A percentile compares a stretch with the other conserved stretches of the same genome.
Conservation (phyloP, 306 rosid genomes). For the Lithocarpus polystachyus region DNA sequence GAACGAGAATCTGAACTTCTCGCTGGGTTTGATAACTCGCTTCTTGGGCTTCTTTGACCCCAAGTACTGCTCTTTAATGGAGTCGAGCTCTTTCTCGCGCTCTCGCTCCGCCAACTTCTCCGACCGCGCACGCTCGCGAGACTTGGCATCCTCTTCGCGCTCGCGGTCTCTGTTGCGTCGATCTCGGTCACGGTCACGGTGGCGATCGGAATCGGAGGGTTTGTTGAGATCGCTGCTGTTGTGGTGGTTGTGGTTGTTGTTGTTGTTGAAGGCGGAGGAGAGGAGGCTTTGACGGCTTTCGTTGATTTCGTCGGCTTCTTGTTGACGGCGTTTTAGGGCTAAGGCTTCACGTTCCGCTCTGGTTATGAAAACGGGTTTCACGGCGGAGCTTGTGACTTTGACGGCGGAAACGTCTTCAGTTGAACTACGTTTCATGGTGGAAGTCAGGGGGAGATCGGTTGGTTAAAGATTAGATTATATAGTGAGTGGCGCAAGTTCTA, state of each 20-base stretch:
- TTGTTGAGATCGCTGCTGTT: too few species aligned
- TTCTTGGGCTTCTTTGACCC: conserved; percentile 90
- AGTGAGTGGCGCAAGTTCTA: not conserved
- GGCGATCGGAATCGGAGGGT: not conserved
- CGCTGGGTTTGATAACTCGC: conserved; percentile 87
- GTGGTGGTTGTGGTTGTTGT: conserved; percentile 24
- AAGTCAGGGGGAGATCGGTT: not conserved
- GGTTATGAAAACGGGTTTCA: conserved; percentile 65
- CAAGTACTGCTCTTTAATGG: conserved; percentile 81
- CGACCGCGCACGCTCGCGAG: conserved; percentile 58
- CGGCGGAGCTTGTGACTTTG: not conserved
- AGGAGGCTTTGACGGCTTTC: conserved; percentile 50
- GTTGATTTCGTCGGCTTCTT: conserved; percentile 43
- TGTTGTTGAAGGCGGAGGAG: conserved; percentile 48
- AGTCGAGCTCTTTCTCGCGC: conserved; percentile 68
- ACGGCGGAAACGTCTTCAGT: conserved; percentile 15
- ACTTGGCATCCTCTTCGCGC: conserved; percentile 61
- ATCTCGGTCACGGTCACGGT: conserved; percentile 35
- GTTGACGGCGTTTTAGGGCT: conserved; percentile 78
- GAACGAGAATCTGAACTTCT: conserved; percentile 86
- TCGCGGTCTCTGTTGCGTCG: conserved; percentile 46
- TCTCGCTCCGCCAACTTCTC: conserved; percentile 75
- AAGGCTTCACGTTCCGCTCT: conserved; percentile 74
- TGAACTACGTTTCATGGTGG: conserved; percentile 21
- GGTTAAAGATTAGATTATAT: not conserved